Evolutionary conservation across 2,329 filamentous ascomycete genomes (phyloP), one percentile per base, ranked within the genome.

Genomic region (Fusarium subglutinans): DNA sequence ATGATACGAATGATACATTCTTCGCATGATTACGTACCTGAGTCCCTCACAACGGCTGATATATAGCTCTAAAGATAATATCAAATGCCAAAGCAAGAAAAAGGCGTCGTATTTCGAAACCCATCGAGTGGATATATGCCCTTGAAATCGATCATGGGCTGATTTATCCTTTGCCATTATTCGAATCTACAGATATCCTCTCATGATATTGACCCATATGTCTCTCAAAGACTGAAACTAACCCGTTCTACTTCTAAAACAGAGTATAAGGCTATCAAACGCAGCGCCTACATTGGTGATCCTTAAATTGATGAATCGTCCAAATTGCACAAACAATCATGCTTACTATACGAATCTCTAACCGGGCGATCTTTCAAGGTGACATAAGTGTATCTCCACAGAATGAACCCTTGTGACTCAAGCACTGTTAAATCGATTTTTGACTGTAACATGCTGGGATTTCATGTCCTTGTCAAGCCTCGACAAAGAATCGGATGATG

Each of bases 401-500:
- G 0, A 28, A 18, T 37, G 14, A 50, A 20, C 3, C 2, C 5
- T 1, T 3, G 10, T n/a, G 22, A 28, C 5, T 3, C 8, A 7
- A 28, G 24, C 12, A 61, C 15, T 17, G 14, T 35, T 22, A 15
- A 18, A n/a, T 5, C 18, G 18, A 8, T 4, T 10, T n/a, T n/a
- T 2, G 3, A 15, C 9, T 30, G 14, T 20, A 5, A 4, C 9
- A 30, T 38, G 8, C 56, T n/a, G 6, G 9, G 13, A 28, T 38
- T 22, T 51, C 7, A 51, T 28, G 10, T 22, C 13, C 2, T 17
- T 51, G 7, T 26, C 33, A 17, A 60, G 8, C 10, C 18, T 33
- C 14, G 37, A 38, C 26, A 56, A 51, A 50, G 53, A 64, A 61
- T 70, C 66, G 51, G 48, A 65, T 33, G 37, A 72, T 74, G 47